Evolutionary conservation across 768 basidiomycete species (phyloP).

Genomic region (Leccinum ochraceum): DNA sequence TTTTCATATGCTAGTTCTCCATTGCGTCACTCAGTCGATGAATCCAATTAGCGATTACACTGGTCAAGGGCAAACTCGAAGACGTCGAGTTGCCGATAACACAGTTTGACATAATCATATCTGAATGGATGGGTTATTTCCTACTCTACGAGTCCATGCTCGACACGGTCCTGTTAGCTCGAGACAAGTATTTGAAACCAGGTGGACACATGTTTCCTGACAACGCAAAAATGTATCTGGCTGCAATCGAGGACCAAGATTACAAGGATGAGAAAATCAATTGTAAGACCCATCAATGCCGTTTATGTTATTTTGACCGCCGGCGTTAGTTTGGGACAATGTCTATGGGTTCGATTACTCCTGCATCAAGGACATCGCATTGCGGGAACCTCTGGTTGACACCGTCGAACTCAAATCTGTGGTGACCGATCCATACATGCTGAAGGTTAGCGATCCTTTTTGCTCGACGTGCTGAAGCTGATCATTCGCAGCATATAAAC

Average conservation of each 20-base stretch:
- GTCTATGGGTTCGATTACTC: constrained; percentile 99
- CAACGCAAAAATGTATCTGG: constrained; percentile 86
- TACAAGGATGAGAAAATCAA: constrained; percentile 99
- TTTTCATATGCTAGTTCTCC: neutral
- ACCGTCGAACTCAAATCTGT: constrained; percentile 98
- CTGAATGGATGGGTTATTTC: constrained; percentile 99
- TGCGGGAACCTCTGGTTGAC: constrained; percentile 95
- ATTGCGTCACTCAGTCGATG: constrained; percentile 5
- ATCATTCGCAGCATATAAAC: constrained; percentile 72
- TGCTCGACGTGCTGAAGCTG: constrained; percentile 3
- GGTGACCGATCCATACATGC: constrained; percentile 85
- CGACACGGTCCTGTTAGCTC: constrained; percentile 94
- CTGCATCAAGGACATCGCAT: constrained; percentile 98
- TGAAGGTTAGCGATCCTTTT: constrained; percentile 62
- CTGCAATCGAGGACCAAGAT: constrained; percentile 98
- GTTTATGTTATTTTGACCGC: constrained; percentile 6
- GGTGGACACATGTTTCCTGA: constrained; percentile 96
- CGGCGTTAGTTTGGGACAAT: constrained; percentile 89
- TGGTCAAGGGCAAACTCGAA: constrained; percentile 98
- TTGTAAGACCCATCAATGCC: constrained; percentile 48
- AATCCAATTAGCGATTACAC: constrained; percentile 70
- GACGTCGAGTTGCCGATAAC: constrained; percentile 86
- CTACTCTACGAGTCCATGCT: constrained; percentile 99
- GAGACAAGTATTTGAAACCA: constrained; percentile 94
- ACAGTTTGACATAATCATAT: constrained; percentile 98